These are phyloP conservation scores for Amyloporia xantha DNA, from an alignment of 768 basidiomycete species.

Conservation along the genomic window DNA sequence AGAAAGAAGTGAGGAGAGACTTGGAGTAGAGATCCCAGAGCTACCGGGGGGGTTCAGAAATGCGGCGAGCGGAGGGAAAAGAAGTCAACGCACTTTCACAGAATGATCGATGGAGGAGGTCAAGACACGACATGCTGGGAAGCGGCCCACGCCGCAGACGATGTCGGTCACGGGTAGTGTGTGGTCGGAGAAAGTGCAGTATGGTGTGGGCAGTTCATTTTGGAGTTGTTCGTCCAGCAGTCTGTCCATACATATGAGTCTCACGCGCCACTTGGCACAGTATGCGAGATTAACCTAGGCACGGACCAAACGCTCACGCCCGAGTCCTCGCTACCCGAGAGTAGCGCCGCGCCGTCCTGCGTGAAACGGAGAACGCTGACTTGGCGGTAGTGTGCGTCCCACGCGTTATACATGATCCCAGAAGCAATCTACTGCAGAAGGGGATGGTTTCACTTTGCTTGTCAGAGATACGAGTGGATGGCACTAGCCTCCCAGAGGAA, in stretches of 20 bases:
- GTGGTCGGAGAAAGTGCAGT: slow-evolving; percentile 81
- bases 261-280: not conserved
- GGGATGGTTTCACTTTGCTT: not conserved
- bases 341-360: slow-evolving; percentile 66
- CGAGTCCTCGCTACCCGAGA: slow-evolving; percentile 90
- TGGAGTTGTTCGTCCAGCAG: slow-evolving; percentile 70
- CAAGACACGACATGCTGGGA: slow-evolving; percentile 70
- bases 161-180: slow-evolving; percentile 86
- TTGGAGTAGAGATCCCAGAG: slow-evolving; percentile 76
- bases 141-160: slow-evolving; percentile 69
- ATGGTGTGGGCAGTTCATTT: slow-evolving; percentile 69
- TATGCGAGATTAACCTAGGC: slow-evolving; percentile 52
- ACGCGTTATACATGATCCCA: slow-evolving; percentile 86
- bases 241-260: slow-evolving; percentile 44
- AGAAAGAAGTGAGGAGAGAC: slow-evolving; percentile 77
- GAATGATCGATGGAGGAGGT: slow-evolving; percentile 86
- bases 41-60: slow-evolving; percentile 31
- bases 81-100: slow-evolving; percentile 60
- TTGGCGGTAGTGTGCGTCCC: slow-evolving; percentile 95
- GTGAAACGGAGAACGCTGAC: slow-evolving; percentile 82
- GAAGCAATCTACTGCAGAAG: slow-evolving; percentile 61
- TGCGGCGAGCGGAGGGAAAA: slow-evolving; percentile 1
- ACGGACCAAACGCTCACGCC: slow-evolving; percentile 85
- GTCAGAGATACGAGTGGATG: too few species aligned
- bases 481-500: slow-evolving; percentile 91